Evolutionary conservation across 257 asterid genomes (phyloP).

Genomic region (Orobanche coerulescens): DNA sequence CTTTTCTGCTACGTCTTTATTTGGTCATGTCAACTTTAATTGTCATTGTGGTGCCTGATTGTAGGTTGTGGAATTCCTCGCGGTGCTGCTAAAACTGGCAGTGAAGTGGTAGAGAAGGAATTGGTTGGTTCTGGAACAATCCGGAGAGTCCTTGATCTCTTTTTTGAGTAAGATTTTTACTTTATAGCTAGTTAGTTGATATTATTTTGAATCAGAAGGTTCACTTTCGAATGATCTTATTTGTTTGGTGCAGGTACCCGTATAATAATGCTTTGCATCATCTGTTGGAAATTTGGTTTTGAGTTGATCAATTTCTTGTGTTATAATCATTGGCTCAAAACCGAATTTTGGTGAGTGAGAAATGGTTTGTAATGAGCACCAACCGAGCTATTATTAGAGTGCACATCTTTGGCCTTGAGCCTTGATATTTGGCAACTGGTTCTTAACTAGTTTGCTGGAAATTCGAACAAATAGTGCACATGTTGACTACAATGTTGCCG

Average conservation of each 20-base stretch:
- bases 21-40: neutral
- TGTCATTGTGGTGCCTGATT: constrained; percentile 21
- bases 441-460: too few species aligned
- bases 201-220: neutral
- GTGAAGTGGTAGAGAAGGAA: constrained; percentile 75
- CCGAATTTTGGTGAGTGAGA: too few species aligned
- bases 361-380: too few species aligned
- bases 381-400: too few species aligned
- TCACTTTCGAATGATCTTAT: constrained; percentile 12
- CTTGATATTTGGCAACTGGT: too few species aligned
- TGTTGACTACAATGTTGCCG: too few species aligned
- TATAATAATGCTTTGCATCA: constrained; percentile 92
- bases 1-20: neutral
- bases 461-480: too few species aligned
- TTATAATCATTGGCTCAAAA: too few species aligned
- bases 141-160: constrained; percentile 69
- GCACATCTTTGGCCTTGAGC: too few species aligned
- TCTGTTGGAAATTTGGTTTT: too few species aligned
- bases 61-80: constrained; percentile 81
- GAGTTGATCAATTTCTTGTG: too few species aligned
- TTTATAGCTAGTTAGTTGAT: constrained; percentile 1
- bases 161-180: constrained; percentile 65
- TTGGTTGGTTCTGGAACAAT: constrained; percentile 79
- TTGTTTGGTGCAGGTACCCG: constrained; percentile 57
- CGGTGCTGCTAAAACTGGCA: constrained; percentile 75